A percentile compares a stretch with the other conserved stretches of the same genome.
These are phyloP conservation scores for Setaria italica DNA, from an alignment of 202 grass and related monocot species.

Conservation along the genomic window DNA sequence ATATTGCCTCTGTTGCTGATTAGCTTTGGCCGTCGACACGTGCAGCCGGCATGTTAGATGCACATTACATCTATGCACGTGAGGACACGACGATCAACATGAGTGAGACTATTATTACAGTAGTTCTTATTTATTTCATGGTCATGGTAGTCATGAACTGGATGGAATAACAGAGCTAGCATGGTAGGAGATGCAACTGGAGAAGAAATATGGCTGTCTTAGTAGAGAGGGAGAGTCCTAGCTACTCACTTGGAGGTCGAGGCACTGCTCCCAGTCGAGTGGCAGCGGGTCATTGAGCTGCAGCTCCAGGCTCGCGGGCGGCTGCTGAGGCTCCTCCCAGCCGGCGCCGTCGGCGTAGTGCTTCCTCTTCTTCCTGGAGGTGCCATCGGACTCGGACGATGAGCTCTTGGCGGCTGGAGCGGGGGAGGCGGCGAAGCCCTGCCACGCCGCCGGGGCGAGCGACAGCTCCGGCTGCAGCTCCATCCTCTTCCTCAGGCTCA, in stretches of 20 bases:
- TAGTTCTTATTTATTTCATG: neutral
- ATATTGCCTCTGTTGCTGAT: neutral
- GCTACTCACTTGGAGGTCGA: conserved; percentile 76
- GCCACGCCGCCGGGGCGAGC: conserved; percentile 51
- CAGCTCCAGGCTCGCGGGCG: conserved; percentile 64
- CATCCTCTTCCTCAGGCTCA: conserved; percentile 36
- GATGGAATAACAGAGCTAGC: neutral
- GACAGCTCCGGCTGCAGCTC: conserved; percentile 73
- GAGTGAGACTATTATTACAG: neutral
- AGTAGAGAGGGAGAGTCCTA: neutral
- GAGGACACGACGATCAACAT: neutral
- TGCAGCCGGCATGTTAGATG: neutral
- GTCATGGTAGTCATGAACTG: neutral
- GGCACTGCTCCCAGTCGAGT: conserved; percentile 93
- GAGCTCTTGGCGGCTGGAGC: conserved; percentile 46
- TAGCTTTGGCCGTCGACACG: neutral
- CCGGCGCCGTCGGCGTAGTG: conserved; percentile 33
- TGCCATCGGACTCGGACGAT: conserved; percentile 73
- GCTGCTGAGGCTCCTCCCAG: conserved; percentile 53
- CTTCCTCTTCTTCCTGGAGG: conserved; percentile 84
- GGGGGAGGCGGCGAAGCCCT: neutral
- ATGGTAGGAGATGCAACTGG: neutral
- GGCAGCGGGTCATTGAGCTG: conserved; percentile 87
- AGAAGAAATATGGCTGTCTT: neutral
- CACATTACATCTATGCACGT: neutral